These are phyloP conservation scores for Parasarocladium wereldwijsianum DNA, from an alignment of 2,329 filamentous ascomycete genomes.

Conservation along the genomic window DNA sequence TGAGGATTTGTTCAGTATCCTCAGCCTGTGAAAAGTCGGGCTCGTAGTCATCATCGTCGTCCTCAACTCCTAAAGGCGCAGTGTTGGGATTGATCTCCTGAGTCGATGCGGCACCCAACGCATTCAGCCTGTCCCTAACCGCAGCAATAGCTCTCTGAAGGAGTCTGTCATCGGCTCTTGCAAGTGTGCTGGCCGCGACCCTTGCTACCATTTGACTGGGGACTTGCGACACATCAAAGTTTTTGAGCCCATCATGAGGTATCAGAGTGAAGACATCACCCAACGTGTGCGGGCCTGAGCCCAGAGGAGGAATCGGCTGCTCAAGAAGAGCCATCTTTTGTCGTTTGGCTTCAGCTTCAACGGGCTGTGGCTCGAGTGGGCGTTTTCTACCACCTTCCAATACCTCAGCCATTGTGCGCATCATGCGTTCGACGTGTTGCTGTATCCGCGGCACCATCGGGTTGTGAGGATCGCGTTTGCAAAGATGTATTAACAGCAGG, in stretches of 20 bases:
- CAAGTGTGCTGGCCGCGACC: conserved; percentile 68
- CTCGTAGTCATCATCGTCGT: conserved; percentile 78
- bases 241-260: conserved; percentile 52
- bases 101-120: conserved; percentile 29
- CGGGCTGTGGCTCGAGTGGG: conserved; percentile 52
- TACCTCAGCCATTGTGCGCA: conserved; percentile 62
- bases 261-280: conserved; percentile 82
- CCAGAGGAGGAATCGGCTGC: conserved; percentile 52
- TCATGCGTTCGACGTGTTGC: conserved; percentile 70
- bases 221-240: conserved; percentile 72
- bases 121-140: conserved; percentile 33
- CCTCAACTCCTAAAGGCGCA: conserved; percentile 49
- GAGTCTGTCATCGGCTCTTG: conserved; percentile 51
- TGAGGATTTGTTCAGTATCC: conserved; percentile 61
- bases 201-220: conserved; percentile 62
- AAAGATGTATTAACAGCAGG: conserved; percentile 67
- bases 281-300: conserved; percentile 61
- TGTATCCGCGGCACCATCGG: conserved; percentile 66
- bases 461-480: conserved; percentile 75
- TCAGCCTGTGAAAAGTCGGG: conserved; percentile 71
- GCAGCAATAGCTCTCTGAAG: conserved; percentile 60
- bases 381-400: conserved; percentile 77
- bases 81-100: conserved; percentile 40
- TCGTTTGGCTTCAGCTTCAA: conserved; percentile 71
- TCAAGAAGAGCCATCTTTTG: conserved; percentile 43